Percentiles rank a stretch among this genome's conserved stretches.
phyloP scores from a whole-genome alignment of 2,329 filamentous ascomycete genomes.

The Aspergillus ustus region DNA sequence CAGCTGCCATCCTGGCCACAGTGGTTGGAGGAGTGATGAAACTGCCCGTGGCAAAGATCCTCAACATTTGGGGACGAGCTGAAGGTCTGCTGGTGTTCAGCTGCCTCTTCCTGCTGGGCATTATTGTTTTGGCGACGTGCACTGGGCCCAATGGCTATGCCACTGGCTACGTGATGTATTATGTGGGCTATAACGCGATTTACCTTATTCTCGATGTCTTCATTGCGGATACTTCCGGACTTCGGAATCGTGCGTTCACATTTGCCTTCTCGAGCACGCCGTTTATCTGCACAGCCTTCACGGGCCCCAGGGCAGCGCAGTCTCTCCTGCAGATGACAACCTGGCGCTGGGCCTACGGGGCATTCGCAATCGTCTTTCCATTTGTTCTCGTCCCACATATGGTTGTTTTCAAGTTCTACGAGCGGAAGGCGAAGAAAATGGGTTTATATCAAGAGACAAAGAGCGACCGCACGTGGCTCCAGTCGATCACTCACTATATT shows the following conservation, averaged over 20 bases:
- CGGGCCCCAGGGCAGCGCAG: conserved; percentile 57
- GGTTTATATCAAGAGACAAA: conserved; percentile 54
- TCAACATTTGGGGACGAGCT: conserved; percentile 67
- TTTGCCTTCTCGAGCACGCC: conserved; percentile 64
- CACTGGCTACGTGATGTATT: conserved; percentile 66
- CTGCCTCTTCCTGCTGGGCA: conserved; percentile 51
- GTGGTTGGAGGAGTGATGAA: conserved; percentile 63
- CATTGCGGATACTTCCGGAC: conserved; percentile 65
- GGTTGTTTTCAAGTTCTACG: conserved; percentile 59
- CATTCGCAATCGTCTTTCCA: conserved; percentile 65
- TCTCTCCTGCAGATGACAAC: conserved; percentile 55
- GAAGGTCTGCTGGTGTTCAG: conserved; percentile 61
- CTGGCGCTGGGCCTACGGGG: conserved; percentile 68
- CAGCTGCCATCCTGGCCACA: conserved; percentile 59
- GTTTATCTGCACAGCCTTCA: conserved; percentile 64
- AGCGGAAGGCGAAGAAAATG: conserved; percentile 59
- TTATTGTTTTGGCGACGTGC: conserved; percentile 67
- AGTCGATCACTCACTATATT: conserved; percentile 60
- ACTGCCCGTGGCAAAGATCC: conserved; percentile 65
- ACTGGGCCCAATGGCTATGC: conserved; percentile 65
- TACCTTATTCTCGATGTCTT: conserved; percentile 63
- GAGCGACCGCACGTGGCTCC: conserved; percentile 51
- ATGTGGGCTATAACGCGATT: conserved; percentile 61
- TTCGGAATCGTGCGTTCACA: conserved; percentile 65
- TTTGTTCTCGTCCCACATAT: conserved; percentile 61